Evolutionary conservation across 2,329 filamentous ascomycete genomes (phyloP).

Genomic region (Biscogniauxia mediterranea): DNA sequence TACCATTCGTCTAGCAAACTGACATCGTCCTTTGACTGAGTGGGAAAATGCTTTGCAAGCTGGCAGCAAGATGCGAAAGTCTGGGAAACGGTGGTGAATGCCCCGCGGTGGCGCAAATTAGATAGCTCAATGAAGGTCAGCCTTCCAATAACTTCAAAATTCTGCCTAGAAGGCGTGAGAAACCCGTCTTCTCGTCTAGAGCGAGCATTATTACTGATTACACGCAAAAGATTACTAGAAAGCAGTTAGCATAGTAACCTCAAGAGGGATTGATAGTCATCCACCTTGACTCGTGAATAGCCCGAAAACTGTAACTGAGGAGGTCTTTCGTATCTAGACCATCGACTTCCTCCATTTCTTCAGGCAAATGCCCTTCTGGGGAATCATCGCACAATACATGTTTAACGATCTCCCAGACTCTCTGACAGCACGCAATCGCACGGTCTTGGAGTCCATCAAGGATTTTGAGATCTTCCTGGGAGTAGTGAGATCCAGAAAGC

Average conservation of each 20-base stretch:
- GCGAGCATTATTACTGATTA: slow-evolving; percentile 54
- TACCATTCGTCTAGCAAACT: slow-evolving; percentile 69
- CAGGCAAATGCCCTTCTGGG: slow-evolving; percentile 81
- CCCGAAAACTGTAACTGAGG: slow-evolving; percentile 91
- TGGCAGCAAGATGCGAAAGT: slow-evolving; percentile 83
- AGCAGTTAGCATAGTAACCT: slow-evolving; percentile 20
- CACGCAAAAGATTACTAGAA: slow-evolving; percentile 68
- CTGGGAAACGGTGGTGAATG: slow-evolving; percentile 87
- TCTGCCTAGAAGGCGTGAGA: slow-evolving; percentile 48
- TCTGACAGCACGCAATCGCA: slow-evolving; percentile 59
- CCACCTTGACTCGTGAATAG: slow-evolving; percentile 89
- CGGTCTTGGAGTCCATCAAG: slow-evolving; percentile 48
- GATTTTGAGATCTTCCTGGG: slow-evolving; percentile 34
- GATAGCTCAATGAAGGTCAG: slow-evolving; percentile 81
- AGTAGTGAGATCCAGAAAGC: slow-evolving; percentile 41
- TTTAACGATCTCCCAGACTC: slow-evolving; percentile 76
- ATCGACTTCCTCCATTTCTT: slow-evolving; percentile 70
- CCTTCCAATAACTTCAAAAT: slow-evolving; percentile 66
- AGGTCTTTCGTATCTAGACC: slow-evolving; percentile 83
- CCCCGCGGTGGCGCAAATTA: slow-evolving; percentile 82
- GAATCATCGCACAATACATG: slow-evolving; percentile 88
- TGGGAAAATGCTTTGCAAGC: slow-evolving; percentile 50
- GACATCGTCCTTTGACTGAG: slow-evolving; percentile 33
- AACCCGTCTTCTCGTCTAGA: slow-evolving; percentile 42
- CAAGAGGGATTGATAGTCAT: slow-evolving; percentile 21